Conservation (phyloP, 139 green algal genomes). For the Chlorella sorokiniana region DNA sequence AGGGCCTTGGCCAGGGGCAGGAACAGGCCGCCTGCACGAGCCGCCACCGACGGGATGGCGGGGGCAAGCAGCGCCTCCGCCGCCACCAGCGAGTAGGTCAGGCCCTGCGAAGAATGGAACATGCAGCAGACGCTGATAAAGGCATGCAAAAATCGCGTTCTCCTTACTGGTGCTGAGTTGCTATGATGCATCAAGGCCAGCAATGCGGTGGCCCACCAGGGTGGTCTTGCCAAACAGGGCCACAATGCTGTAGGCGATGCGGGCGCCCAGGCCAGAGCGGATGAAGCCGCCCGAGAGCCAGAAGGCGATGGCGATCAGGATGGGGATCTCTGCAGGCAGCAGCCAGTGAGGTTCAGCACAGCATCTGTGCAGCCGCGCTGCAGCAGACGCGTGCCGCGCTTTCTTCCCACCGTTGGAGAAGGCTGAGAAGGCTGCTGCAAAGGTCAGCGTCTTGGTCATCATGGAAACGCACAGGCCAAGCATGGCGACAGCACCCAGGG, state of each 20-base stretch:
- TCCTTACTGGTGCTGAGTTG: not conserved
- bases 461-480: slow-evolving; percentile 93
- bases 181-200: not conserved
- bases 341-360: too few relatives aligned
- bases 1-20: slow-evolving; percentile 97
- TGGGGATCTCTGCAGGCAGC: slow-evolving; percentile 44
- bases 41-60: slow-evolving; percentile 96
- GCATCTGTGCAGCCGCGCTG: slow-evolving; percentile 43
- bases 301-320: slow-evolving; percentile 99
- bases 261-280: slow-evolving; percentile 96
- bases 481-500: slow-evolving; percentile 96
- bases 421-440: slow-evolving; percentile 94
- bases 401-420: slow-evolving; percentile 81
- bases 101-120: not conserved
- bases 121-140: too few relatives aligned
- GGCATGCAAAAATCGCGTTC: not conserved
- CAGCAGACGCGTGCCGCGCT: not conserved
- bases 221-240: slow-evolving; percentile 95
- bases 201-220: slow-evolving; percentile 65
- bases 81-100: slow-evolving; percentile 30
- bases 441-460: slow-evolving; percentile 95
- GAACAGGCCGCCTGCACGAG: slow-evolving; percentile 97
- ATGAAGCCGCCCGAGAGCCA: slow-evolving; percentile 98
- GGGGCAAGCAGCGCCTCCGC: slow-evolving; percentile 96
- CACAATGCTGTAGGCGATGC: slow-evolving; percentile 97